Evolutionary conservation across 805 yeast species (phyloP).

Genomic region (Pichia heedii): DNA sequence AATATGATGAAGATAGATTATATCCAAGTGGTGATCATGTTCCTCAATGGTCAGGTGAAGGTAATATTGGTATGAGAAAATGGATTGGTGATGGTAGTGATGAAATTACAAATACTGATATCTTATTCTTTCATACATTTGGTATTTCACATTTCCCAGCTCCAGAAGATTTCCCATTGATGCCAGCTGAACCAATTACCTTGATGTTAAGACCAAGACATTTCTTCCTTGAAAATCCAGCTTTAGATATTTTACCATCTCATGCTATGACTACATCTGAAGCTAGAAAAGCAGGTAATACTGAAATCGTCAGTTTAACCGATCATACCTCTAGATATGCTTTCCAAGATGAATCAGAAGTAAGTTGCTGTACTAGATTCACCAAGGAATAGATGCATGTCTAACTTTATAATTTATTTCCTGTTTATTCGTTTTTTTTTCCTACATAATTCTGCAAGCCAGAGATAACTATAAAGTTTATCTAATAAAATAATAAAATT

Average conservation of each 20-base stretch:
- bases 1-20: slow-evolving; percentile 61
- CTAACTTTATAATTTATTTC: not conserved
- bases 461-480: too few species aligned
- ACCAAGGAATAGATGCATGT: slow-evolving; percentile 9
- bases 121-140: slow-evolving; percentile 71
- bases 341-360: slow-evolving; percentile 29
- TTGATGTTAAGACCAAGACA: slow-evolving; percentile 70
- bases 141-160: slow-evolving; percentile 84
- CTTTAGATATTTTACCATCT: slow-evolving; percentile 64
- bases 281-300: slow-evolving; percentile 29
- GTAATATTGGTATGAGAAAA: slow-evolving; percentile 53
- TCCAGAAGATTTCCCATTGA: slow-evolving; percentile 83
- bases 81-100: slow-evolving; percentile 61
- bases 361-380: slow-evolving; percentile 25
- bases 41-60: slow-evolving; percentile 68
- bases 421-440: not conserved
- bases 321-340: slow-evolving; percentile 48
- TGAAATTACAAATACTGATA: slow-evolving; percentile 56
- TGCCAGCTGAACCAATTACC: slow-evolving; percentile 80
- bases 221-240: slow-evolving; percentile 72
- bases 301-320: slow-evolving; percentile 33
- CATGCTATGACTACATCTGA: slow-evolving; percentile 40
- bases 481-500: too few species aligned
- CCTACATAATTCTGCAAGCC: not conserved
- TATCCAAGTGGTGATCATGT: slow-evolving; percentile 78